Base-by-base conservation (phyloP, 257 asterid genomes). In the Voacanga thouarsii region DNA sequence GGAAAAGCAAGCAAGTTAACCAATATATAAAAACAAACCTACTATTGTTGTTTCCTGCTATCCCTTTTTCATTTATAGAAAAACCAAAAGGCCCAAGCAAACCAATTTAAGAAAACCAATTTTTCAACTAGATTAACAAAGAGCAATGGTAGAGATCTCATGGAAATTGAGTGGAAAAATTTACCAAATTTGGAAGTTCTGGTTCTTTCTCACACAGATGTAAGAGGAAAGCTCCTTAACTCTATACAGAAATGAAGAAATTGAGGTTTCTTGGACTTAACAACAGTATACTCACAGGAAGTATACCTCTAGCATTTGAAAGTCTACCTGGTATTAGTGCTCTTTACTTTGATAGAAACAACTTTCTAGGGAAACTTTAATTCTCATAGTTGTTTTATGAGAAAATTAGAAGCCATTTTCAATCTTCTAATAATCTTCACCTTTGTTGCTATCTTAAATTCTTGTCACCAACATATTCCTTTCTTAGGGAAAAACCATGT, bases 211-310 rank as follows among this genome's bases (percentile, higher is more conserved):
- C 18, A 33, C 63, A 79, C 75, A 44, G 83, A 80, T 41, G 24
- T 80, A 71, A 77, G 23, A 72, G 86, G 84, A 49, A 37, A 59
- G 2, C 63, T 80, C 18, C 86, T 83, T 69, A 56, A 72, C 33
- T 77, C 80, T 50, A 63, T 82, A 47, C 81, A 61, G 83, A 80
- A 69, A 18, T 84, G 71, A 77, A 79, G 80, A 79, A 77, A 11
- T 55, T 84, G 76, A 84, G 86, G 77, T 84, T 79, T 82, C 85
- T 84, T 49, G 83, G 82, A 44, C 81, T 84, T 44, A 77, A 76
- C 45, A 80, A 53, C 24, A 84, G 82, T 65, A 77, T 21, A 23
- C 80, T 84, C 77, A 53, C 78, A 5, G 88, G 85, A 39, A 43
- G 0, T 2, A 51, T 84, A 59, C 81, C 86, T n/a, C 57, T 16